Percentiles rank a stretch among this genome's conserved stretches.
Evolutionary conservation across 192 early-diverging fungal species (phyloP).

Genomic region (Jimgerdemannia lactiflua): DNA sequence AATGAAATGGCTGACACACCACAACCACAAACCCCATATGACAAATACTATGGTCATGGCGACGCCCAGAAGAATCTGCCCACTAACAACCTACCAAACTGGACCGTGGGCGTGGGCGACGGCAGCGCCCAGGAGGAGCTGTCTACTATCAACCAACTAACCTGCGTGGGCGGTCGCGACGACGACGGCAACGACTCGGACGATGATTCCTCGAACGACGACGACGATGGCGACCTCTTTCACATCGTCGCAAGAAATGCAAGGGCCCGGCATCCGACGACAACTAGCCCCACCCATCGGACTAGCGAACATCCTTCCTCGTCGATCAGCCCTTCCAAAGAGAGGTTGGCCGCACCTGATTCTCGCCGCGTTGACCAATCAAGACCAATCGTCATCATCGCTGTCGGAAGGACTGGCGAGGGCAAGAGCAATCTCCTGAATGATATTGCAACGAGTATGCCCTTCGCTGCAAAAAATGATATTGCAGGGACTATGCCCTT

Average conservation of each 20-base stretch:
- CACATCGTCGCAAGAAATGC: neutral
- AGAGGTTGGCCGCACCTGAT: neutral
- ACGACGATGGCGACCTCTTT: neutral
- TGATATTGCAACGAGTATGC: neutral
- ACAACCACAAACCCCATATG: neutral
- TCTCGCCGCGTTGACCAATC: neutral
- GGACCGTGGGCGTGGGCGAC: too few relatives aligned
- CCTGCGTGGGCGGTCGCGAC: too few relatives aligned
- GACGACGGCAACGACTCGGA: neutral
- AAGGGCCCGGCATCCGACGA: neutral
- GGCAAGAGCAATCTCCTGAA: neutral
- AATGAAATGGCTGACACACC: neutral
- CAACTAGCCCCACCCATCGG: neutral
- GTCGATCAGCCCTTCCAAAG: neutral
- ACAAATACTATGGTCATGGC: neutral
- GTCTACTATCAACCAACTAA: too few relatives aligned
- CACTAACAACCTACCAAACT: too few relatives aligned
- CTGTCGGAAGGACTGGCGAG: constrained; percentile 3
- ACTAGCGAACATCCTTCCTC: neutral
- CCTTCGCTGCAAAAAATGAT: too few relatives aligned
- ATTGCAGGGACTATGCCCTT: too few relatives aligned
- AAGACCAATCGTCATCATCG: neutral
- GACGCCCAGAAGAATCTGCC: too few relatives aligned
- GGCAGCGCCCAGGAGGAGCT: too few relatives aligned
- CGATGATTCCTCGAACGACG: neutral